Evolutionary conservation across 2,329 filamentous ascomycete genomes (phyloP).

Genomic region (Cytospora schulzeri): DNA sequence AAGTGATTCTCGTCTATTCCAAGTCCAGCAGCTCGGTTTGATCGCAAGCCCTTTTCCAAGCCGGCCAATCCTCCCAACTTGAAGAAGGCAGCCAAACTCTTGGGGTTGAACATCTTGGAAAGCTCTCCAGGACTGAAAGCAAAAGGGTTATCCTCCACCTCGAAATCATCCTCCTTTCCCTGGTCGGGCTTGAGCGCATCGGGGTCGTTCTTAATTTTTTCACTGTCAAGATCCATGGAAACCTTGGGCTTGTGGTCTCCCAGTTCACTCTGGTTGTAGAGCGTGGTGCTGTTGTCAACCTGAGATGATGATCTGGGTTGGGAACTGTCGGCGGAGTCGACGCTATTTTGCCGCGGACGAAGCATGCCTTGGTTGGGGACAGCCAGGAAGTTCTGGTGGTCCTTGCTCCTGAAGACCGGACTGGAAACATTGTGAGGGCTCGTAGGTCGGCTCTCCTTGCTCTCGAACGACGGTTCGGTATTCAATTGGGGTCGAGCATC

Average conservation of each 20-base stretch:
- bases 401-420: slow-evolving; percentile 50
- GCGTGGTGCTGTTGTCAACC: slow-evolving; percentile 58
- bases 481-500: slow-evolving; percentile 48
- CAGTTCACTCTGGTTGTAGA: slow-evolving; percentile 45
- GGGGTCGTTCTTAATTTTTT: slow-evolving; percentile 63
- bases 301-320: slow-evolving; percentile 61
- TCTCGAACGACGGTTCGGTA: slow-evolving; percentile 64
- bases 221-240: slow-evolving; percentile 45
- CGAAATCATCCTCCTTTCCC: slow-evolving; percentile 75
- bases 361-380: slow-evolving; percentile 58
- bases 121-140: slow-evolving; percentile 83
- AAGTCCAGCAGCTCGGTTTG: slow-evolving; percentile 71
- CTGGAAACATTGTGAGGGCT: slow-evolving; percentile 74
- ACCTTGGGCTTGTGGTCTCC: slow-evolving; percentile 34
- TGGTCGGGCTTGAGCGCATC: slow-evolving; percentile 75
- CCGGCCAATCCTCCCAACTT: slow-evolving; percentile 77
- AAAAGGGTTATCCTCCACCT: slow-evolving; percentile 78
- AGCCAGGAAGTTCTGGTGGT: slow-evolving; percentile 60
- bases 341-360: slow-evolving; percentile 67
- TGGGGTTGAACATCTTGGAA: slow-evolving; percentile 86
- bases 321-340: slow-evolving; percentile 67
- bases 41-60: slow-evolving; percentile 76
- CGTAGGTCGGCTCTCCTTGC: slow-evolving; percentile 65
- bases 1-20: slow-evolving; percentile 73
- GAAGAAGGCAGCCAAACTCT: slow-evolving; percentile 80